Evolutionary conservation across 2,329 filamentous ascomycete species (phyloP).

Genomic region (Amauroascus verrucosus): DNA sequence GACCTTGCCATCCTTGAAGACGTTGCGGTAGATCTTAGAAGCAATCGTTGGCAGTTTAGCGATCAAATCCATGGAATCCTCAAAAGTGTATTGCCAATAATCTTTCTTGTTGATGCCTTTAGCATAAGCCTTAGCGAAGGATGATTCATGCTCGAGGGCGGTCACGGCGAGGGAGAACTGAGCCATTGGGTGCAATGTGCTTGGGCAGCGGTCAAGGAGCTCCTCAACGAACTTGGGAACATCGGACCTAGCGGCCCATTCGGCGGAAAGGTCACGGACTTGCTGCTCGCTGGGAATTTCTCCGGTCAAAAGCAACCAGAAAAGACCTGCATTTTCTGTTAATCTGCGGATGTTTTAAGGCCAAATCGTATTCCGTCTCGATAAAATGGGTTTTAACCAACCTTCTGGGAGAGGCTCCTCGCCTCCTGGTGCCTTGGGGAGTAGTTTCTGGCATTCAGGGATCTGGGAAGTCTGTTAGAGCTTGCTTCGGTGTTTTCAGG

Average conservation of each 20-base stretch:
- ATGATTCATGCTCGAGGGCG: constrained; percentile 95
- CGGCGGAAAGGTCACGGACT: constrained; percentile 92
- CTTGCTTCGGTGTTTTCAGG: background rate
- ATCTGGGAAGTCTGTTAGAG: constrained; percentile 45
- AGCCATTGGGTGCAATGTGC: constrained; percentile 97
- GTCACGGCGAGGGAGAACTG: constrained; percentile 97
- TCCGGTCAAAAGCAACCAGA: constrained; percentile 98
- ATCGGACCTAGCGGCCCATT: constrained; percentile 96
- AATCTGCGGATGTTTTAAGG: background rate
- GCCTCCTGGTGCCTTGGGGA: constrained; percentile 94
- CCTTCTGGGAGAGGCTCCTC: constrained; percentile 94
- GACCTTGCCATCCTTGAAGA: constrained; percentile 99
- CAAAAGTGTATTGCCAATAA: constrained; percentile 98
- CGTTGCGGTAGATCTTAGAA: constrained; percentile 98
- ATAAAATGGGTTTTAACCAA: constrained; percentile 24
- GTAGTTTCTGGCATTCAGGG: constrained; percentile 93
- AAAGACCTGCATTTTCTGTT: constrained; percentile 57
- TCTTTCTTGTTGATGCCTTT: constrained; percentile 99
- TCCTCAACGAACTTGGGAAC: constrained; percentile 98
- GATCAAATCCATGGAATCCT: constrained; percentile 99
- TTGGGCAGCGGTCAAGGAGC: constrained; percentile 99
- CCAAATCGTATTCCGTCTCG: background rate
- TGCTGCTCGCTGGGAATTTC: constrained; percentile 97
- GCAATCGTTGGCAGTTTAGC: constrained; percentile 98
- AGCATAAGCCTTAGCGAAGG: constrained; percentile 96